Base-by-base conservation (phyloP, 129 eudicot species). In the Tanacetum coccineum region DNA sequence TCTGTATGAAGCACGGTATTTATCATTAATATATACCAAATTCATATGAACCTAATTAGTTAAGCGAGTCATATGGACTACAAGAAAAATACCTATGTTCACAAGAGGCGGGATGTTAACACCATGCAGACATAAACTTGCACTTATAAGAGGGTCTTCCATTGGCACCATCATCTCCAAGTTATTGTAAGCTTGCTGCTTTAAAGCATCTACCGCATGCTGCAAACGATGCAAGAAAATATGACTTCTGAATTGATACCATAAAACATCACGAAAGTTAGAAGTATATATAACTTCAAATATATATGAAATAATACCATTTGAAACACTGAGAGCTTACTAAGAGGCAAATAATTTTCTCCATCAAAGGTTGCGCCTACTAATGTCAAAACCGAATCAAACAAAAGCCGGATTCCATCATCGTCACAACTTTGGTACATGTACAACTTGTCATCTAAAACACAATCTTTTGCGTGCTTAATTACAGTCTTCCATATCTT, bases 401-500 rank as follows among this genome's bases (percentile, higher is more conserved):
- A 66, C 14, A 79, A 64, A 47, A 89, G 73, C 45, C 54, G 76
- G 60, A 59, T 45, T 32, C 58, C 76, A 22, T n/a, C n/a, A n/a
- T 79, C 81, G 64, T n/a, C 54, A 52, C 28, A 55, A 57, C 47
- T 30, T 14, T 9, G 15, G 19, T 76, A 83, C 19, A 48, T 9
- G 66, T 78, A 81, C 22, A 66, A 11, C 46, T 74, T 72, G 13
- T 79, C 82, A 67, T 80, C 92, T 44, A 91, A 71, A 54, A 39
- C 51, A 56, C 98, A 87, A 3, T 72, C 73, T 7, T 49, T 79
- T 3, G 92, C 97, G 56, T 91, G 88, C 64, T 63, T 62, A 9
- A 68, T 76, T 58, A 87, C 81, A n/a, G 73, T 71, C 15, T 81
- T 79, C 95, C 95, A 91, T 49, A 78, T 70, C 85, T 77, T 87